These are phyloP conservation scores for Pontederia paniculata DNA, from an alignment of 176 grass and related monocot genomes.

Conservation along the genomic window DNA sequence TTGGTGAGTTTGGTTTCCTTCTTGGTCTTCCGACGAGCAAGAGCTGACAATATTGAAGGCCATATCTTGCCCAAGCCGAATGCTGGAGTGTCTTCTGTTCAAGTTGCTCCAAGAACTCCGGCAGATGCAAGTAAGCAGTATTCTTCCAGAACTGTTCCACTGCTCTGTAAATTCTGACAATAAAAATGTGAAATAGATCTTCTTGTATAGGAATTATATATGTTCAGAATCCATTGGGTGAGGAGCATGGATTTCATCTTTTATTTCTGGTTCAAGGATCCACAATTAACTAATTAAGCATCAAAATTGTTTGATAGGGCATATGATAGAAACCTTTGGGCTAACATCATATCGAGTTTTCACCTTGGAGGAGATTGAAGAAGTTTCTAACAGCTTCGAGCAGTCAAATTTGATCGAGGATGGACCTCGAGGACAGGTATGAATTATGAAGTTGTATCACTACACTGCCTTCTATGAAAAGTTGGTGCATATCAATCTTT, in stretches of 20 bases:
- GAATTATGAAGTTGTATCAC: no score
- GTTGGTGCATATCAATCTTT: no score
- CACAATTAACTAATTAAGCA: neutral
- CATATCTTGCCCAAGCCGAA: conserved; percentile 22
- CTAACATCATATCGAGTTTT: conserved; percentile 53
- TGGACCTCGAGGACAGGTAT: conserved; percentile 62
- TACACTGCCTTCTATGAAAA: no score
- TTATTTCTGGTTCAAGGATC: neutral
- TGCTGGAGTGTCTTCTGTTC: conserved; percentile 20
- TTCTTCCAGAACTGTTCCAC: no score
- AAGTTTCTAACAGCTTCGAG: conserved; percentile 54
- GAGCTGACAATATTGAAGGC: conserved; percentile 20
- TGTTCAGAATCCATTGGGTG: no score
- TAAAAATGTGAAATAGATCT: no score
- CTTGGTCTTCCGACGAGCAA: conserved; percentile 40
- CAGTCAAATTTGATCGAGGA: conserved; percentile 46
- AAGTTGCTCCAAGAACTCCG: conserved; percentile 33
- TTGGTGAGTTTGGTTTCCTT: conserved; percentile 42
- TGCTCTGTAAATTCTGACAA: no score
- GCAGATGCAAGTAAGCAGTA: conserved; percentile 61
- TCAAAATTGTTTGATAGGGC: conserved; percentile 38
- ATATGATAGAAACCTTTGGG: conserved; percentile 56
- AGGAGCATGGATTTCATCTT: no score
- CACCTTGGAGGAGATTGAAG: conserved; percentile 76
- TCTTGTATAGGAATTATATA: no score